Percentiles rank a stretch among this genome's conserved stretches.
phyloP scores from a whole-genome alignment of 805 yeast genomes.

The Wickerhamomyces queroliae region DNA sequence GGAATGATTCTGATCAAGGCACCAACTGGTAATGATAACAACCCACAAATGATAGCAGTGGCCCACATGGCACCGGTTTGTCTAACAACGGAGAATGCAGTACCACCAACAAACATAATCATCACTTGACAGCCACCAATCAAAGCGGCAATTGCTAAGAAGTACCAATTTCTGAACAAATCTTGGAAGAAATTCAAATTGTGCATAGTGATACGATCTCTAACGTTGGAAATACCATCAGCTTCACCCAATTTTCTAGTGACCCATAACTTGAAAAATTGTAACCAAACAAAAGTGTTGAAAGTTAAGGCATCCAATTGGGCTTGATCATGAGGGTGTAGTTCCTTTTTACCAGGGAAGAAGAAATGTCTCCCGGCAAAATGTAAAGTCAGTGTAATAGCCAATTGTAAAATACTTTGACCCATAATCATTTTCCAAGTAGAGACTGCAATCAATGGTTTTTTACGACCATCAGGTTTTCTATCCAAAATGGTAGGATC shows the following conservation, averaged over 20 bases:
- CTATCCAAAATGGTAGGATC: conserved; percentile 72
- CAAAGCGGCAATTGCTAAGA: conserved; percentile 61
- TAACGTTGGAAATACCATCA: conserved; percentile 54
- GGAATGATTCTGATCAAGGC: conserved; percentile 73
- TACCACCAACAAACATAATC: conserved; percentile 96
- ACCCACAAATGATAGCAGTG: conserved; percentile 76
- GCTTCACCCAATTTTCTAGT: conserved; percentile 89
- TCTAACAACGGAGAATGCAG: conserved; percentile 78
- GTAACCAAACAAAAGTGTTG: conserved; percentile 97
- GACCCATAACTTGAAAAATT: conserved; percentile 87
- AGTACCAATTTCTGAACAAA: conserved; percentile 76
- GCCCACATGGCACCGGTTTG: conserved; percentile 90
- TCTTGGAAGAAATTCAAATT: conserved; percentile 83
- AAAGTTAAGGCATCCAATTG: conserved; percentile 82
- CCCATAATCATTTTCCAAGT: conserved; percentile 99
- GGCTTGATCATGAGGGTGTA: conserved; percentile 39
- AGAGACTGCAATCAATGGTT: conserved; percentile 77
- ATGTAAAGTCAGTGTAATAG: conserved; percentile 74
- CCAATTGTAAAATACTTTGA: conserved; percentile 73
- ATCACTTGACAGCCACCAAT: conserved; percentile 82
- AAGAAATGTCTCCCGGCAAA: conserved; percentile 70
- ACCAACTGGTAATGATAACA: conserved; percentile 78
- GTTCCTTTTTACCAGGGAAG: conserved; percentile 25
- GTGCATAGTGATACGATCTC: conserved; percentile 51
- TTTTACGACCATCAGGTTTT: conserved; percentile 77